Base-by-base conservation (phyloP, 345 rosid species). In the Ceriops tagal region DNA sequence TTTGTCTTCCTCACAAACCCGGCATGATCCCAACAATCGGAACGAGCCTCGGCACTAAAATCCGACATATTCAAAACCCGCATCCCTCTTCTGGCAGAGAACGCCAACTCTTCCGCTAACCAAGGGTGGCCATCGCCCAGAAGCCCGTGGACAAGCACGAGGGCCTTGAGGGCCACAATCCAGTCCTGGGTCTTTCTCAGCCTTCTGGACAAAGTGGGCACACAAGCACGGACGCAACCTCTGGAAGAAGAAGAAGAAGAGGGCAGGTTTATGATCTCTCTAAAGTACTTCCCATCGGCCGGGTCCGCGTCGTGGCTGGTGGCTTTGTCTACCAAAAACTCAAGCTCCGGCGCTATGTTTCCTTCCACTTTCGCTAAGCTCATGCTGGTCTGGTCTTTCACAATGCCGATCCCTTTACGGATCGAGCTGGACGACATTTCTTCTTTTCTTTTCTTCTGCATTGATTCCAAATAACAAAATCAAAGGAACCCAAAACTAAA, bases 21-120 rank as follows among this genome's bases (percentile, higher is more conserved):
- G 0, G 96, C 84, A 64, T 88, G 84, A 63, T 91, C 98, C 97
- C 98, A 89, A 0, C 96, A 87, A 79, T 90, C 83, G 7, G 97
- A 89, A 65, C 82, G 90, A 24, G 96, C 88, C 69, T 87, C 88
- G 53, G 88, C 97, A 1, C 90, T 83, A 65, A 93, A 91, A 83
- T 77, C 92, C 16, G 89, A 82, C 96, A 93, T 81, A 69, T 91
- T 91, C 49, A 93, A 84, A n/a, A 93, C 77, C 75, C 97, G 76
- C 21, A 91, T 83, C 59, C 97, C 96, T 55, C 89, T 76, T 72
- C 95, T 79, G 0, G 93, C 84, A 1, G 95, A 86, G 62, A 80
- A 83, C 66, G 87, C 72, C n/a, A 91, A 80, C 87, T 89, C 98
- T 53, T 93, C 92, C 75, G 85, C 88, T 37, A 87, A 88, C 1